Conservation (phyloP, 257 asterid species). For the Ajuga chamaepitys region DNA sequence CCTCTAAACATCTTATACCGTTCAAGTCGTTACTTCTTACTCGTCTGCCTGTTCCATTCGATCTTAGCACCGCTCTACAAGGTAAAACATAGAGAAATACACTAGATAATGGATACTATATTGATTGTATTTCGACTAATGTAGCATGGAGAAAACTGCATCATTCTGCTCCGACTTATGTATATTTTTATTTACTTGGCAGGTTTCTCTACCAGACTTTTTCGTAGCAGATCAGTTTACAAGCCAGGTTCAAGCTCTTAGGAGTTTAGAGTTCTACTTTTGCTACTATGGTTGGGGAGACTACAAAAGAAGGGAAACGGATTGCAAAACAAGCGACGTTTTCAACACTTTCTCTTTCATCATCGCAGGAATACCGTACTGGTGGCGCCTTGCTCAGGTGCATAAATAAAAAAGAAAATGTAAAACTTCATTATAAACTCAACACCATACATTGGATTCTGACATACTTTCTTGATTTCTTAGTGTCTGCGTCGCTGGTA, state of each 20-base stretch:
- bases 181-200: not conserved
- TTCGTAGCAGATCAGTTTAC: slow-evolving; percentile 52
- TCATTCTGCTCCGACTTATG: not conserved
- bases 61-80: slow-evolving; percentile 50
- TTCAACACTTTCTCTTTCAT: slow-evolving; percentile 40
- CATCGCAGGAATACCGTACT: slow-evolving; percentile 39
- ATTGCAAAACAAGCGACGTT: slow-evolving; percentile 24
- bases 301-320: slow-evolving; percentile 33
- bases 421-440: no score
- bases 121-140: no score
- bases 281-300: slow-evolving; percentile 70
- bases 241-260: slow-evolving; percentile 60
- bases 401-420: no score
- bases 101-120: no score
- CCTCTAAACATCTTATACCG: slow-evolving; percentile 53
- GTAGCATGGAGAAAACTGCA: no score
- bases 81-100: slow-evolving; percentile 13
- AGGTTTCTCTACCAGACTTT: slow-evolving; percentile 42
- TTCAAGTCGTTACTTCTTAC: slow-evolving; percentile 46
- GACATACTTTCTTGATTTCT: not conserved
- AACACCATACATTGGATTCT: no score
- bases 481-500: slow-evolving; percentile 47
- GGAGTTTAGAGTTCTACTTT: slow-evolving; percentile 48
- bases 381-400: slow-evolving; percentile 52
- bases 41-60: slow-evolving; percentile 30